A percentile compares a stretch with the other conserved stretches of the same genome.
Conservation (phyloP, 2,329 filamentous ascomycete species). For the Calonectria leucothoes region DNA sequence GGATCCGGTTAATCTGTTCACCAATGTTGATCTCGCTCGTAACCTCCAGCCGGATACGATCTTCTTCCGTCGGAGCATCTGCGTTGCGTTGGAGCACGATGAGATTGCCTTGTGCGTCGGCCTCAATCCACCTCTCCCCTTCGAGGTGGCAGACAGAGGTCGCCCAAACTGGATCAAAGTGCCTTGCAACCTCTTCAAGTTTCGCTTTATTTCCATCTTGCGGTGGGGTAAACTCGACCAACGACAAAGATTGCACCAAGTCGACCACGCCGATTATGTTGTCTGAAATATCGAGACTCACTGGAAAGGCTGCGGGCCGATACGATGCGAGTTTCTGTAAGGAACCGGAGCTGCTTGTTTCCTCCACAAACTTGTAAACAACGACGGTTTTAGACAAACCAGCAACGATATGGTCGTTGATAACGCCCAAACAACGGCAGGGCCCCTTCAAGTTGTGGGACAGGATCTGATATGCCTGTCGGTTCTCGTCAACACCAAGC, state of each 20-base stretch:
- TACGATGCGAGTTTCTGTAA: slow-evolving; percentile 81
- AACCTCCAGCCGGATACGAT: slow-evolving; percentile 76
- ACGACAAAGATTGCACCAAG: slow-evolving; percentile 89
- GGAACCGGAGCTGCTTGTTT: slow-evolving; percentile 63
- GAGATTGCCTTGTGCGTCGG: slow-evolving; percentile 90
- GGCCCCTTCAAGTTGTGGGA: slow-evolving; percentile 80
- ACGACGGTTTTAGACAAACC: slow-evolving; percentile 90
- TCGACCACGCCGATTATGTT: slow-evolving; percentile 87
- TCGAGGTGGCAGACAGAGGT: slow-evolving; percentile 82
- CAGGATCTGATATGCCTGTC: slow-evolving; percentile 77
- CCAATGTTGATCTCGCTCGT: slow-evolving; percentile 87
- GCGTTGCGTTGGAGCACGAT: slow-evolving; percentile 81
- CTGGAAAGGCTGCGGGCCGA: slow-evolving; percentile 84
- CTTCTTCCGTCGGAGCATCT: slow-evolving; percentile 79
- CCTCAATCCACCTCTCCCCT: slow-evolving; percentile 81
- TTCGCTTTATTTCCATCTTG: slow-evolving; percentile 67
- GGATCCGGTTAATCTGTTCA: slow-evolving; percentile 93
- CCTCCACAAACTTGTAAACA: slow-evolving; percentile 67
- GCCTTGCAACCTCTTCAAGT: slow-evolving; percentile 80
- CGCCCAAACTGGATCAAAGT: slow-evolving; percentile 85
- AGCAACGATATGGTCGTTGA: slow-evolving; percentile 83
- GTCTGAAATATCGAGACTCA: slow-evolving; percentile 80
- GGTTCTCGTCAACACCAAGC: slow-evolving; percentile 82
- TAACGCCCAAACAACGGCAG: slow-evolving; percentile 81
- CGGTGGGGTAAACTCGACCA: slow-evolving; percentile 77